Evolutionary conservation across 805 yeast genomes (phyloP), one percentile per base, ranked within the genome.

Genomic region (Myxozyma melibiosi): DNA sequence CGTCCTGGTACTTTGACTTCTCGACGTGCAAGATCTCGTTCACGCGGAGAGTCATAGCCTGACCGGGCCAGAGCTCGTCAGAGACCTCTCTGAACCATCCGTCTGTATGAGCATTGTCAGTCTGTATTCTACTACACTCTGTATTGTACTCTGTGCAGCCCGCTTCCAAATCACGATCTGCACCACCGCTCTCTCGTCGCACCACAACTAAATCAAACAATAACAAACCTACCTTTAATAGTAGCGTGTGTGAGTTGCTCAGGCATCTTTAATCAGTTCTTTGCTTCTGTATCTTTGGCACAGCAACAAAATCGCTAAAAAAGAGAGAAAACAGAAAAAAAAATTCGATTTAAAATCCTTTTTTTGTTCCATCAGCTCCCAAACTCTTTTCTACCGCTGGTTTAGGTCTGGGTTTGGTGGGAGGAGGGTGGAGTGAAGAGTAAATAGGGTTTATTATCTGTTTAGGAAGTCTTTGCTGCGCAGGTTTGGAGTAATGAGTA

Each of bases 1-100:
- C 91, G 70, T 92, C 98, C 78, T 92, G 99, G 75, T 87, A 92
- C 74, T 85, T 81, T 59, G 97, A 88, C 74, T 85, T 81, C 73
- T 86, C 96, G 61, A 82, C 86, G 75, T 88, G 90, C 65, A 92
- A 80, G 51, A 92, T 82, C 74, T 90, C 84, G 66, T 92, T 90
- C 57, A 92, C 98, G 64, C 84, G 82, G 66, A 92, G 79, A 51
- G 90, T 82, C 94, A 94, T 85, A 66, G 97, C 98, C 80, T 91
- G 96, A 65, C 99, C 99, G 30, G 99, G 98, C 96, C 97, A 92
- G 89, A 90, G 87, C 71, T 96, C 88, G 74, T 91, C 89, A 65
- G 96, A 88, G 73, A 88, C 80, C 75, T 92, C 99, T 68, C 92
- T 84, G 78, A 92, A 92, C 99, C 99, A 92, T 70, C 97, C 97